Conservation (phyloP, 495 filamentous ascomycete genomes). For the Trypethelium eluteriae region DNA sequence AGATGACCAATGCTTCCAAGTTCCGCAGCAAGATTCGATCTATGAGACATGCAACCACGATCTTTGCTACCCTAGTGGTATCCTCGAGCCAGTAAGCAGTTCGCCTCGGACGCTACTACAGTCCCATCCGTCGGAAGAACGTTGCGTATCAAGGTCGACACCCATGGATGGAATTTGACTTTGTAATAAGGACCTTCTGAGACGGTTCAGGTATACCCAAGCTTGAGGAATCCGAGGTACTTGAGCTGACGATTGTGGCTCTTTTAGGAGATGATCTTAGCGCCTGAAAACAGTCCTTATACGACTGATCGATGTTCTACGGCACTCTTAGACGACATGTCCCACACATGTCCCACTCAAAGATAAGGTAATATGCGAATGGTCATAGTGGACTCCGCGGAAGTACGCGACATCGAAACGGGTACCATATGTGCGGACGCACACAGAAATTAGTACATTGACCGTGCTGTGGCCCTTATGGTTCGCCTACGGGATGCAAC, state of each 20-base stretch:
- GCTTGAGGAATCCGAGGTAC: not conserved
- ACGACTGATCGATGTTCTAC: not conserved
- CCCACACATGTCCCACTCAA: not conserved
- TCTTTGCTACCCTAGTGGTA: not conserved
- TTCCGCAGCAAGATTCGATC: not conserved
- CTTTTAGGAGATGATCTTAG: not conserved
- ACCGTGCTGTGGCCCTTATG: not conserved
- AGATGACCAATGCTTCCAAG: not conserved
- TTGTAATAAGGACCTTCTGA: not conserved
- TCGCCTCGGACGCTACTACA: not conserved
- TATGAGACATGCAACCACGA: not conserved
- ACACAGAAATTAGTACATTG: not conserved
- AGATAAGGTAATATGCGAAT: not conserved
- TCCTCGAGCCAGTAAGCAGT: not conserved
- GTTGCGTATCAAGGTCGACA: not conserved
- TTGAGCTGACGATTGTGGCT: not conserved
- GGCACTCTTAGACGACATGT: not conserved
- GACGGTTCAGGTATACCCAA: not conserved
- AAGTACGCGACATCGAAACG: not conserved
- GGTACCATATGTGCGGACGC: not conserved
- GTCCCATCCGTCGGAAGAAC: not conserved
- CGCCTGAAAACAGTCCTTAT: not conserved
- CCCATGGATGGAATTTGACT: not conserved
- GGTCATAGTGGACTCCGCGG: not conserved
- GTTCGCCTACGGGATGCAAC: not conserved